Conservation (phyloP, 2,329 filamentous ascomycete species). For the Piedraia hortae region DNA sequence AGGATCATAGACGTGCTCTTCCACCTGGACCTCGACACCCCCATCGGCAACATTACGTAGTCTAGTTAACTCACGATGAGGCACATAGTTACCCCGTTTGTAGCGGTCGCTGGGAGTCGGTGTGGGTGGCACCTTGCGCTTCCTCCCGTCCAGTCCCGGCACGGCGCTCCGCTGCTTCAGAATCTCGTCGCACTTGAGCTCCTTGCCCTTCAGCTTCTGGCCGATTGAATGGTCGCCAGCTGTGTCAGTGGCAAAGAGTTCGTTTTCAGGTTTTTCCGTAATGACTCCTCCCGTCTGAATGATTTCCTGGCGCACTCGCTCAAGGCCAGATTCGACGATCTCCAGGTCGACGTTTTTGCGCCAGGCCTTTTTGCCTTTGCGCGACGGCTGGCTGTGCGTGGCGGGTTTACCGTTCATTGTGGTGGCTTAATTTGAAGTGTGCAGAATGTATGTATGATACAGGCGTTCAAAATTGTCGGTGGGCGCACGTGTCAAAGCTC, state of each 20-base stretch:
- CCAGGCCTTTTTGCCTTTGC: constrained; percentile 98
- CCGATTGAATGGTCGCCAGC: constrained; percentile 39
- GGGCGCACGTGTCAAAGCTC: too few relatives aligned
- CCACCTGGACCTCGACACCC: constrained; percentile 27
- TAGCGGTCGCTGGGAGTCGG: constrained; percentile 34
- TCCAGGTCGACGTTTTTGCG: constrained; percentile 91
- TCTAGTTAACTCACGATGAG: constrained; percentile 55
- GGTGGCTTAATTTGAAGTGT: too few relatives aligned
- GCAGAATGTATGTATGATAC: too few relatives aligned
- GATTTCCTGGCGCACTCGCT: constrained; percentile 64
- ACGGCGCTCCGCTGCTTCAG: constrained; percentile 60
- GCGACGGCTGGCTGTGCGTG: constrained; percentile 64
- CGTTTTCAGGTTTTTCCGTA: constrained; percentile 51
- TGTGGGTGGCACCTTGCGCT: constrained; percentile 50
- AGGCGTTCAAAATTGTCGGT: too few relatives aligned
- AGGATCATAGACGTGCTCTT: constrained; percentile 40
- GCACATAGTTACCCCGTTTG: constrained; percentile 47
- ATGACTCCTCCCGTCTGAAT: constrained; percentile 61
- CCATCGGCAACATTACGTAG: constrained; percentile 45
- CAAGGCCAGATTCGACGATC: constrained; percentile 57
- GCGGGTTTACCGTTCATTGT: too few relatives aligned
- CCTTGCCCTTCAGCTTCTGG: constrained; percentile 46
- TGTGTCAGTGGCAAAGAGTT: constrained; percentile 66
- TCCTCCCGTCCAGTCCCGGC: constrained; percentile 45
- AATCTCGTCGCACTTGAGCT: constrained; percentile 75